phyloP scores from a whole-genome alignment of 2,329 filamentous ascomycete genomes.

The Nemania sp. region DNA sequence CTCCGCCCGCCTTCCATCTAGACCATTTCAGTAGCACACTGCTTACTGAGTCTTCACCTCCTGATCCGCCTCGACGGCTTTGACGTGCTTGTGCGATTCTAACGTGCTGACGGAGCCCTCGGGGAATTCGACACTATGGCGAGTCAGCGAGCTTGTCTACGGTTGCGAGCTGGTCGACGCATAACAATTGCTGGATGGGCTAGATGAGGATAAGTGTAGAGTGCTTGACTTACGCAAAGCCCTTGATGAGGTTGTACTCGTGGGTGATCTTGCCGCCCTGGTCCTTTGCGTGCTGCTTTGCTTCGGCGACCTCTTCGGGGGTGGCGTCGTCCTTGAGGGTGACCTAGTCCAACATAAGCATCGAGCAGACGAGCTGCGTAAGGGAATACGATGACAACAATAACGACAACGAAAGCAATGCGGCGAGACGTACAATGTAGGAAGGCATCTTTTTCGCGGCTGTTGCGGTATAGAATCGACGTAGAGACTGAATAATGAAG shows the following conservation, averaged over 20 bases:
- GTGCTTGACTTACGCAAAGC: conserved; percentile 74
- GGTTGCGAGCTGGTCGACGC: conserved; percentile 1
- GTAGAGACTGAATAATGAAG: conserved; percentile 18
- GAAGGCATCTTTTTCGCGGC: conserved; percentile 55
- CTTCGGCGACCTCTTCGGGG: conserved; percentile 67
- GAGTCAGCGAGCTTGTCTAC: conserved; percentile 1
- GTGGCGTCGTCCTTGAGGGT: conserved; percentile 75
- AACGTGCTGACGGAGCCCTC: conserved; percentile 69
- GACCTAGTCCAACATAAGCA: conserved; percentile 59
- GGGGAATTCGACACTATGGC: conserved; percentile 70
- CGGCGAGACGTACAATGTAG: conserved; percentile 55
- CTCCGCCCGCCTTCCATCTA: too few species aligned
- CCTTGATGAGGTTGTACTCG: conserved; percentile 87
- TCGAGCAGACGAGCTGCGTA: neutral
- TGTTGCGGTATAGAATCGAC: conserved; percentile 22
- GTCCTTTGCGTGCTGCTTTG: conserved; percentile 73
- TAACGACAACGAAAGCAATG: neutral
- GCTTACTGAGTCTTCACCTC: conserved; percentile 73
- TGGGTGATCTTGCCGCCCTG: conserved; percentile 84
- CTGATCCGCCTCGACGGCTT: conserved; percentile 73
- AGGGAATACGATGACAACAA: neutral
- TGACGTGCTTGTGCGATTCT: conserved; percentile 70
- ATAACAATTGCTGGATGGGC: too few species aligned
- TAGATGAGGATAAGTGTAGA: neutral
- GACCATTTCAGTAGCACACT: neutral